Percentiles rank a stretch among this genome's conserved stretches.
phyloP scores from a whole-genome alignment of 345 rosid species.

The Eucalyptus viminalis region DNA sequence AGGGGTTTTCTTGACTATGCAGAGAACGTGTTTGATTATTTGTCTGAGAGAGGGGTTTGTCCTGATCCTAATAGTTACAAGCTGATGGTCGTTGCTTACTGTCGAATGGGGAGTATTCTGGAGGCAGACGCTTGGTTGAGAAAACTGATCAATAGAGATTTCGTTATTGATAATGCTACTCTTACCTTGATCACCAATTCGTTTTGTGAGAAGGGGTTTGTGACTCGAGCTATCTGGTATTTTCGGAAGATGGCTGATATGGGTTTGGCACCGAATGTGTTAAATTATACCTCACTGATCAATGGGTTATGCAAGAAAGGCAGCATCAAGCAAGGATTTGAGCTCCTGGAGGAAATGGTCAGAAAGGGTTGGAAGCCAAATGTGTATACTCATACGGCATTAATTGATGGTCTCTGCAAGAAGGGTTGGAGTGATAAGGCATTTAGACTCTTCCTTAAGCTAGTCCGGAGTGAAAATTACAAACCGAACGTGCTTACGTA shows the following conservation, averaged over 20 bases:
- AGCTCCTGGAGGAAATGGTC: too few relatives aligned
- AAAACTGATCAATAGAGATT: constrained; percentile 57
- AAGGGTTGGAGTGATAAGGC: too few relatives aligned
- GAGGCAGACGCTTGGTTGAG: constrained; percentile 71
- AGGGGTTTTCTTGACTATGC: constrained; percentile 47
- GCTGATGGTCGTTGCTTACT: constrained; percentile 51
- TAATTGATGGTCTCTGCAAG: too few relatives aligned
- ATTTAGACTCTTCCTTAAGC: too few relatives aligned
- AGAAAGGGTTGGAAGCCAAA: too few relatives aligned
- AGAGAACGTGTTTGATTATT: constrained; percentile 64
- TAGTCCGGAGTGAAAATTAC: too few relatives aligned
- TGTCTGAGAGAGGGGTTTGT: constrained; percentile 50
- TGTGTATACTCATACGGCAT: too few relatives aligned
- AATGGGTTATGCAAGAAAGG: too few relatives aligned
- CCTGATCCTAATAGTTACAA: constrained; percentile 51
- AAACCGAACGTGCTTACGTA: constrained; percentile 52
- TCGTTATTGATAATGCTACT: constrained; percentile 56
- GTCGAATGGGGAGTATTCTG: constrained; percentile 38
- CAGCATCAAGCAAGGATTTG: too few relatives aligned
- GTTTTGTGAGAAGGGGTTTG: constrained; percentile 53
- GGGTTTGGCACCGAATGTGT: too few relatives aligned
- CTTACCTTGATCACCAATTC: constrained; percentile 43
- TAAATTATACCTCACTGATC: too few relatives aligned
- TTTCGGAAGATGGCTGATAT: too few relatives aligned
- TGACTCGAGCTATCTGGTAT: neutral